A percentile compares a stretch with the other conserved stretches of the same genome.
phyloP scores from a whole-genome alignment of 2,329 filamentous ascomycete genomes.

The Coniochaeta hoffmannii region DNA sequence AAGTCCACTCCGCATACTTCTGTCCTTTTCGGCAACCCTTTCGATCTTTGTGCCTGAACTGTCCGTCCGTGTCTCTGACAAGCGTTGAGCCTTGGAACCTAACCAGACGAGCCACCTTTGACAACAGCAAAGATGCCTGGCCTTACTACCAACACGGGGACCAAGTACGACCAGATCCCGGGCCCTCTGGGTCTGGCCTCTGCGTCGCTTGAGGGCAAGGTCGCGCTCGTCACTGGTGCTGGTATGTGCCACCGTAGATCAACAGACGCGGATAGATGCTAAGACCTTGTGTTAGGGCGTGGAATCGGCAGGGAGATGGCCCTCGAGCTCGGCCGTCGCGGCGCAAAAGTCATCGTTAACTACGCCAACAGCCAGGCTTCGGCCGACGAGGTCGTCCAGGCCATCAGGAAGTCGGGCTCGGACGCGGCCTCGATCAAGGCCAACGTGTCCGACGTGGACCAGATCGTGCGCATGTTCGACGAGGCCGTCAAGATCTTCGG shows the following conservation, averaged over 20 bases:
- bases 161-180: conserved; percentile 4
- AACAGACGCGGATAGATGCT: neutral
- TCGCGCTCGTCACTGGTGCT: conserved; percentile 27
- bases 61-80: neutral
- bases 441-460: conserved; percentile 56
- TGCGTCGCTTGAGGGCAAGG: conserved; percentile 21
- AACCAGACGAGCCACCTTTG: neutral
- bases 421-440: conserved; percentile 48
- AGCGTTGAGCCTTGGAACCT: neutral
- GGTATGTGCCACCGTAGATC: conserved; percentile 13
- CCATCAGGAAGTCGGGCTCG: conserved; percentile 57
- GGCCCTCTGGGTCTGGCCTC: conserved; percentile 4
- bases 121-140: conserved; percentile 1
- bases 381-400: conserved; percentile 57
- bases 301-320: conserved; percentile 63
- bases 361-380: conserved; percentile 58
- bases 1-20: neutral
- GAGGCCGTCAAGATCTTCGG: conserved; percentile 57
- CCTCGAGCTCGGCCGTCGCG: conserved; percentile 55
- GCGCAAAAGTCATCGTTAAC: conserved; percentile 60
- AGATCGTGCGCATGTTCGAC: conserved; percentile 58
- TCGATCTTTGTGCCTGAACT: neutral
- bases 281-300: conserved; percentile 26
- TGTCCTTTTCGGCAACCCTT: neutral
- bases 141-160: neutral